Evolutionary conservation across 2,329 filamentous ascomycete genomes (phyloP).

Genomic region (Aspergillus sp.): DNA sequence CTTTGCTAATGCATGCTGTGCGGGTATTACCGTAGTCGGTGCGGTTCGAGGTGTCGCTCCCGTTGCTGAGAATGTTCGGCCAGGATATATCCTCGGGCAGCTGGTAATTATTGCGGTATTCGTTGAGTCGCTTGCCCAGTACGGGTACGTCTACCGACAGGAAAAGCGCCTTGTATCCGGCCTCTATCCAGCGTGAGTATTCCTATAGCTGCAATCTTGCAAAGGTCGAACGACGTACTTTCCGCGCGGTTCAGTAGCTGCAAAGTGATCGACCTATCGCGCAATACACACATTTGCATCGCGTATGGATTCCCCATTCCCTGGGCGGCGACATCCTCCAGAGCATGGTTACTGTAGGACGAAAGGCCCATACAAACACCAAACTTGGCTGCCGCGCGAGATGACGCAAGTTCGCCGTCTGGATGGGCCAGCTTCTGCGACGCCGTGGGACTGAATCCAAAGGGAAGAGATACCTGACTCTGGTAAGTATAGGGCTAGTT

Average conservation of each 20-base stretch:
- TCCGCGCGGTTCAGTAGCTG: conserved; percentile 37
- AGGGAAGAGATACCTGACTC: conserved; percentile 36
- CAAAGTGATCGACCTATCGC: conserved; percentile 36
- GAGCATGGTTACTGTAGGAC: conserved; percentile 36
- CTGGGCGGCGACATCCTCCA: conserved; percentile 40
- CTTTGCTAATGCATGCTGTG: neutral
- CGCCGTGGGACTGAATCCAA: conserved; percentile 47
- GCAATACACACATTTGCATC: conserved; percentile 48
- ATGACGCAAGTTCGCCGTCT: conserved; percentile 44
- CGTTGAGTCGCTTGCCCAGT: conserved; percentile 45
- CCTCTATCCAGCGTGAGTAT: conserved; percentile 14
- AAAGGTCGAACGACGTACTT: conserved; percentile 19
- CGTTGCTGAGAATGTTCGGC: conserved; percentile 34
- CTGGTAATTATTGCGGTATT: conserved; percentile 45
- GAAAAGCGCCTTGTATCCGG: conserved; percentile 47
- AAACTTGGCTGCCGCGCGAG: conserved; percentile 36
- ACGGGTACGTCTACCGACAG: conserved; percentile 48
- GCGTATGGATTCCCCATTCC: conserved; percentile 37
- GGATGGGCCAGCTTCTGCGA: conserved; percentile 45
- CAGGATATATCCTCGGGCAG: conserved; percentile 37
- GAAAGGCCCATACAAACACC: conserved; percentile 42
- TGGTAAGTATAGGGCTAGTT: no score
- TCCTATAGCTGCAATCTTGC: neutral
- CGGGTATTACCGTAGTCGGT: conserved; percentile 19
- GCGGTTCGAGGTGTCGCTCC: conserved; percentile 13